Evolutionary conservation across 306 rosid genomes (phyloP).

Genomic region (Dryas drummondii): DNA sequence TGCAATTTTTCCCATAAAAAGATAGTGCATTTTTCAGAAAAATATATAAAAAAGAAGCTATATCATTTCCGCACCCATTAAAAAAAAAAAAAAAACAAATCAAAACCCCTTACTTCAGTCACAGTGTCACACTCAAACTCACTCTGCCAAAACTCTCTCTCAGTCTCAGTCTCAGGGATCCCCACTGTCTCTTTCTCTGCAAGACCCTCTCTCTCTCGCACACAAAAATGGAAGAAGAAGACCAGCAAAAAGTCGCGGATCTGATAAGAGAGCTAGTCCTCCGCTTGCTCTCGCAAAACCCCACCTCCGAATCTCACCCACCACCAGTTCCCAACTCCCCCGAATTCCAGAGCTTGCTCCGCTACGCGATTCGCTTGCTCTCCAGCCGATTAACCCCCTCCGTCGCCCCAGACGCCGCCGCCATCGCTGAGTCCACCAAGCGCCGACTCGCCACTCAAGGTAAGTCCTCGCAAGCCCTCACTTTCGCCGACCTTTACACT

Average conservation of each 20-base stretch:
- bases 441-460: slow-evolving; percentile 88
- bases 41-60: no score
- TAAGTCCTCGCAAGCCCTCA: slow-evolving; percentile 86
- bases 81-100: background rate
- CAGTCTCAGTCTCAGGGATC: background rate
- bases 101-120: slow-evolving; percentile 8
- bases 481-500: slow-evolving; percentile 80
- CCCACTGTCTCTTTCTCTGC: background rate
- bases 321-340: slow-evolving; percentile 46
- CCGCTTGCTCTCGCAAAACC: slow-evolving; percentile 56
- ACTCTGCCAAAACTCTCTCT: background rate
- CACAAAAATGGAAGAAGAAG: slow-evolving; percentile 75
- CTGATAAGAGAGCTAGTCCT: slow-evolving; percentile 77
- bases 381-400: slow-evolving; percentile 78
- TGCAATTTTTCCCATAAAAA: no score
- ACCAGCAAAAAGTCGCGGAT: slow-evolving; percentile 75
- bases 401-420: slow-evolving; percentile 78
- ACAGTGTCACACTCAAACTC: background rate
- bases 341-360: slow-evolving; percentile 57
- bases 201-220: background rate
- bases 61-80: no score
- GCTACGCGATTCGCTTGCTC: slow-evolving; percentile 83
- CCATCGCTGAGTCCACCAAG: slow-evolving; percentile 85
- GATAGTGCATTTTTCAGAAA: no score
- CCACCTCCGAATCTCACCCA: slow-evolving; percentile 39